Conservation (phyloP, 2,329 filamentous ascomycete species). For the Plectosphaerella sp. region DNA sequence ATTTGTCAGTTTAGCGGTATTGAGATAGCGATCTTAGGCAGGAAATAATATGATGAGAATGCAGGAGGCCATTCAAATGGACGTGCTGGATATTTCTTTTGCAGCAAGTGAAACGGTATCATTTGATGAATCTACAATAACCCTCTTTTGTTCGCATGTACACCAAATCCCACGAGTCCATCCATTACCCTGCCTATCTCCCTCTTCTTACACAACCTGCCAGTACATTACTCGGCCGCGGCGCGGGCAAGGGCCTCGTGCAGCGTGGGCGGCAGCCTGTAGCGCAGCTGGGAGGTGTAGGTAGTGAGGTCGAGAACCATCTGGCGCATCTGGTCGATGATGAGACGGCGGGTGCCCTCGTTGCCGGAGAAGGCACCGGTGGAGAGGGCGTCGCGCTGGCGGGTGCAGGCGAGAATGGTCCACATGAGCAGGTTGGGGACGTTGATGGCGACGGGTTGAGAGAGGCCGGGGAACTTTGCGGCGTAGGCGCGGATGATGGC, state of each 20-base stretch:
- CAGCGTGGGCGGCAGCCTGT: conserved; percentile 79
- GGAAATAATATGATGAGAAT: too few species aligned
- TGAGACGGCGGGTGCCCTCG: conserved; percentile 56
- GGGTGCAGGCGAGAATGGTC: conserved; percentile 82
- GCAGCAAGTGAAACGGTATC: too few species aligned
- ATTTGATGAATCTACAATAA: not conserved
- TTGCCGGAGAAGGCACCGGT: conserved; percentile 71
- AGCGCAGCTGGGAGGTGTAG: conserved; percentile 88
- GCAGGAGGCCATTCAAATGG: too few species aligned
- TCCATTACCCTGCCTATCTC: not conserved
- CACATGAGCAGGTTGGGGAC: conserved; percentile 90
- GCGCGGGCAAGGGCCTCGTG: conserved; percentile 85
- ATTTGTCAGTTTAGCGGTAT: too few species aligned
- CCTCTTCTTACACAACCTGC: too few species aligned
- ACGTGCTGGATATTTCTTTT: too few species aligned
- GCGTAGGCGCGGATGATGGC: conserved; percentile 75
- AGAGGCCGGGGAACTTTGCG: conserved; percentile 72
- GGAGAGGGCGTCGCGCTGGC: conserved; percentile 68
- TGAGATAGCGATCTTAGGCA: too few species aligned
- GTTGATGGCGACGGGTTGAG: conserved; percentile 79
- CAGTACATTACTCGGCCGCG: conserved; percentile 54
- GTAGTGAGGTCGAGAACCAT: conserved; percentile 88
- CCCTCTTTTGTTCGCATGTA: not conserved
- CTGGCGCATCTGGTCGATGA: conserved; percentile 69
- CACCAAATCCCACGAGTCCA: not conserved